These are phyloP conservation scores for Exophiala dermatitidis DNA, from an alignment of 2,329 filamentous ascomycete genomes.

Conservation along the genomic window DNA sequence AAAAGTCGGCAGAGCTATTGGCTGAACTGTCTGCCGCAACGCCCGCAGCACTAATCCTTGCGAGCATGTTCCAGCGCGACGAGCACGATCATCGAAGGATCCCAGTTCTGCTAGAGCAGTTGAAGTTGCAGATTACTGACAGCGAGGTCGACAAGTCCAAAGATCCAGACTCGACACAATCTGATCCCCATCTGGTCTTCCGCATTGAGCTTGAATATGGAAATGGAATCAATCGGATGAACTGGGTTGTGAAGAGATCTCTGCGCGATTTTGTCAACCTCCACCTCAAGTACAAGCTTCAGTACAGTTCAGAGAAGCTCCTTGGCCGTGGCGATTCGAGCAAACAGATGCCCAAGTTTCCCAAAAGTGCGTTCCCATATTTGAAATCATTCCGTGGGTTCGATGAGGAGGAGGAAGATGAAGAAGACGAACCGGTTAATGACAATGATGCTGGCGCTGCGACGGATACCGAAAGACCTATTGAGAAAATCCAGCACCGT, in stretches of 20 bases:
- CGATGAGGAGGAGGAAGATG: constrained; percentile 72
- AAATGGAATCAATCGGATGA: constrained; percentile 90
- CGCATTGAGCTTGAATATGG: constrained; percentile 93
- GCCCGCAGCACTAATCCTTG: constrained; percentile 85
- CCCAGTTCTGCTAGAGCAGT: constrained; percentile 86
- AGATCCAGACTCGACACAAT: constrained; percentile 18
- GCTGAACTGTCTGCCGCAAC: constrained; percentile 88
- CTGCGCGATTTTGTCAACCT: constrained; percentile 86
- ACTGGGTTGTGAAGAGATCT: constrained; percentile 84
- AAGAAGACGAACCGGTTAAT: constrained; percentile 45
- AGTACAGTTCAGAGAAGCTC: constrained; percentile 73
- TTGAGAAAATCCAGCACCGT: constrained; percentile 46
- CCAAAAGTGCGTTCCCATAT: constrained; percentile 81
- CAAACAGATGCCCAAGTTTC: constrained; percentile 82
- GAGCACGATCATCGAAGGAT: constrained; percentile 94
- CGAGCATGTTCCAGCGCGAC: constrained; percentile 95
- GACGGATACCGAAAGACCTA: constrained; percentile 58
- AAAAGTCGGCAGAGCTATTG: constrained; percentile 93
- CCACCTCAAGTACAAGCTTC: constrained; percentile 86
- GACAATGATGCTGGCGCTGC: constrained; percentile 55
- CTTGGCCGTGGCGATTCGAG: constrained; percentile 62
- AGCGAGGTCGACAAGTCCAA: constrained; percentile 57
- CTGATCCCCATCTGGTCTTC: constrained; percentile 72
- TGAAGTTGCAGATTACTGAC: constrained; percentile 80
- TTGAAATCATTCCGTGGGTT: constrained; percentile 71